Conservation (phyloP, 2,329 filamentous ascomycete genomes). For the Pseudogymnoascus sp. region DNA sequence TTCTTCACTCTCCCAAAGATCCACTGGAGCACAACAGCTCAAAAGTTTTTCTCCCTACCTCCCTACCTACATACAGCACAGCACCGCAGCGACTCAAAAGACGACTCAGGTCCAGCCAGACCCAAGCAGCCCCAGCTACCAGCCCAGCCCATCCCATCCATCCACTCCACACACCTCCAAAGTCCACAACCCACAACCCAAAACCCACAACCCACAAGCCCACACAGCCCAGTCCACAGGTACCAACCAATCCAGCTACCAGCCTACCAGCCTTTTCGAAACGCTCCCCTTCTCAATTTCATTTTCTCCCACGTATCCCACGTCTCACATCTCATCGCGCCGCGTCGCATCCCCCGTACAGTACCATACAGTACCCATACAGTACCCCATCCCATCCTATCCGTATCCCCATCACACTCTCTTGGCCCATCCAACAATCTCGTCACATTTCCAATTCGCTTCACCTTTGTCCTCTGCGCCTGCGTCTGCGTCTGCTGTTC, state of each 20-base stretch:
- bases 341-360: not conserved
- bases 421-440: not conserved
- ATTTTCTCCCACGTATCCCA: slow-evolving; percentile 6
- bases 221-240: not conserved
- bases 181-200: not conserved
- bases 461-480: not conserved
- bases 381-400: no score
- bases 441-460: slow-evolving; percentile 3
- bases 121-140: not conserved
- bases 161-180: not conserved
- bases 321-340: slow-evolving; percentile 1
- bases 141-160: not conserved
- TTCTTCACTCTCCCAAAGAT: not conserved
- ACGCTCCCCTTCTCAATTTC: slow-evolving; percentile 6
- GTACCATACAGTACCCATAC: not conserved
- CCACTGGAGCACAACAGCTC: not conserved
- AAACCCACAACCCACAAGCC: not conserved
- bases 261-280: not conserved
- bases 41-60: not conserved
- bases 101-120: not conserved
- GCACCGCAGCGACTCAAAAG: not conserved
- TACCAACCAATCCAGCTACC: not conserved
- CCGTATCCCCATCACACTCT: not conserved
- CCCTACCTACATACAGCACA: no score
- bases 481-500: not conserved